These are phyloP conservation scores for Ampelocalamus luodianensis DNA, from an alignment of 176 grass and related monocot genomes.

Conservation along the genomic window DNA sequence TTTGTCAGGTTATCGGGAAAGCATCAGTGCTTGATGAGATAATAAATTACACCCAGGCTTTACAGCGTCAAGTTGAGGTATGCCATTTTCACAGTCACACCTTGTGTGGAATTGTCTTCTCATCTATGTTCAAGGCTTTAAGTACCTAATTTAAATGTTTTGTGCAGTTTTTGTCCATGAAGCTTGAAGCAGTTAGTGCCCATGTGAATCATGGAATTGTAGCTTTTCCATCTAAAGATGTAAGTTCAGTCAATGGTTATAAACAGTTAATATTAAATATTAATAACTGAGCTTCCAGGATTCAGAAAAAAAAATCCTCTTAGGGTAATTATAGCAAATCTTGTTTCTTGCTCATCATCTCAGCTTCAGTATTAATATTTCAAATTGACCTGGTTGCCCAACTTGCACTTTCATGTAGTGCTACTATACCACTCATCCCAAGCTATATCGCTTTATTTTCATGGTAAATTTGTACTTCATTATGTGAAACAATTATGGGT, in stretches of 20 bases:
- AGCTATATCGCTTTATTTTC: neutral
- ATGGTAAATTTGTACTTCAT: neutral
- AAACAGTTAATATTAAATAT: conserved; percentile 8
- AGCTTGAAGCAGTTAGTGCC: conserved; percentile 79
- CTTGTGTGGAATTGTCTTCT: conserved; percentile 11
- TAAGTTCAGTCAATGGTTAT: conserved; percentile 50
- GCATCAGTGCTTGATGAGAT: conserved; percentile 88
- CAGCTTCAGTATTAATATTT: conserved; percentile 4
- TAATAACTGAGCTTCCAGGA: neutral
- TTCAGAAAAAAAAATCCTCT: neutral
- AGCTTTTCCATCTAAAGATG: conserved; percentile 68
- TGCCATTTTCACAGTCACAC: neutral
- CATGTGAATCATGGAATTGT: conserved; percentile 49
- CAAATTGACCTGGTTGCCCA: neutral
- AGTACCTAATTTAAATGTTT: conserved; percentile 24
- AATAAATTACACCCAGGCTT: conserved; percentile 87
- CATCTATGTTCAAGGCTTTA: neutral
- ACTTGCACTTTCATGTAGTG: conserved; percentile 8
- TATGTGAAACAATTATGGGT: neutral
- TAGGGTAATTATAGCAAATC: neutral
- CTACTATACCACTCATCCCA: neutral
- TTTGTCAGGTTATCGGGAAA: conserved; percentile 78
- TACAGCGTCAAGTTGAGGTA: conserved; percentile 85
- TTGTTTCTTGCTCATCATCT: conserved; percentile 15
- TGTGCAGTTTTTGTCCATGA: conserved; percentile 87